Percentiles rank a stretch among this genome's conserved stretches.
Conservation (phyloP, 169 alveolate genomes). For the Amoebophrya sp. region DNA sequence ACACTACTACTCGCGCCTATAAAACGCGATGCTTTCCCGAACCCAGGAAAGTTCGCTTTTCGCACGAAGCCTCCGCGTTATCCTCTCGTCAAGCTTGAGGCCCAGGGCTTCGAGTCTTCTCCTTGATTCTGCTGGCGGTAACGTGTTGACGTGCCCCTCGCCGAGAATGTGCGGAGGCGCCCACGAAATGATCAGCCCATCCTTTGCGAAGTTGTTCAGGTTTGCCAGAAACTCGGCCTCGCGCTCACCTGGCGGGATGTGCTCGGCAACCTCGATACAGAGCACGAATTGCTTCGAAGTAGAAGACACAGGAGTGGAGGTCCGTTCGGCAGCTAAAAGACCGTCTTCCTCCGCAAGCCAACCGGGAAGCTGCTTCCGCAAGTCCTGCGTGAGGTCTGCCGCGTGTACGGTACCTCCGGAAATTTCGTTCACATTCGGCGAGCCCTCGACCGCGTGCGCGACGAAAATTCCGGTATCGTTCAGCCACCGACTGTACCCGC, state of each 20-base stretch:
- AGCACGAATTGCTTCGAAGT: background rate
- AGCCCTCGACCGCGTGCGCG: conserved; percentile 15
- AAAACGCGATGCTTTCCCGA: background rate
- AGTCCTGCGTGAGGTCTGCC: background rate
- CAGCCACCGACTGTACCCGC: conserved; percentile 3
- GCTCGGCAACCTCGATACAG: conserved; percentile 23
- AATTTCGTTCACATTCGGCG: background rate
- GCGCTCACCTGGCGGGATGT: background rate
- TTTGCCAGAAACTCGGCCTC: background rate
- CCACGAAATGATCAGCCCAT: background rate
- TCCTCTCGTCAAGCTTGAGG: background rate
- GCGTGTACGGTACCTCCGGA: background rate
- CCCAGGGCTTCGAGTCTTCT: background rate
- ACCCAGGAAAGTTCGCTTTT: background rate
- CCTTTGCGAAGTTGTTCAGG: background rate
- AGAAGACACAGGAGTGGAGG: background rate
- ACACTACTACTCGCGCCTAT: background rate
- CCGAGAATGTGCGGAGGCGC: conserved; percentile 8
- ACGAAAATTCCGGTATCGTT: background rate
- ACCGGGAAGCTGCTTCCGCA: background rate
- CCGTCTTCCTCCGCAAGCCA: too few relatives aligned
- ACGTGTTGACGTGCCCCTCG: conserved; percentile 16
- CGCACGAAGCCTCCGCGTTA: background rate
- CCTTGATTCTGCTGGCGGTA: background rate
- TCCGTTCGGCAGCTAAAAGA: too few relatives aligned